A percentile compares a stretch with the other conserved stretches of the same genome.
Evolutionary conservation across 495 filamentous ascomycete genomes (phyloP).

Genomic region (Tetracladium marchalianum): DNA sequence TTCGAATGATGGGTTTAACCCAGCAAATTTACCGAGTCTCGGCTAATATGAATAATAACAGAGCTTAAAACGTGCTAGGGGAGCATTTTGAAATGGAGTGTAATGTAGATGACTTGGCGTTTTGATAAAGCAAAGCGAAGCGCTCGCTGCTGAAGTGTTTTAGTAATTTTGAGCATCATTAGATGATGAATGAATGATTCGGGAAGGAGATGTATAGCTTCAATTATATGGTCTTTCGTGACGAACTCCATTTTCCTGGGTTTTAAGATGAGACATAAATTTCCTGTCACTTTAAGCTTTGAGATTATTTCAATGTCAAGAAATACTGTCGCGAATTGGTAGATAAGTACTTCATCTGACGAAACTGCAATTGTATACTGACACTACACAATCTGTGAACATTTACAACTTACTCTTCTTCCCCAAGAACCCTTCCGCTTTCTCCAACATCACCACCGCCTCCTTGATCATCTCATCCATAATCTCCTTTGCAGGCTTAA

Average conservation of each 20-base stretch:
- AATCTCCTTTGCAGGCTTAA: constrained; percentile 74
- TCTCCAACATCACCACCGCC: constrained; percentile 58
- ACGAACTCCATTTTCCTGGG: no score
- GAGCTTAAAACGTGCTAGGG: background rate
- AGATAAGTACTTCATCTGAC: no score
- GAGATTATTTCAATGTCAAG: no score
- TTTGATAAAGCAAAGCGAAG: constrained; percentile 22
- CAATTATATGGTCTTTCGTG: no score
- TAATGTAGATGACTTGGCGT: constrained; percentile 11
- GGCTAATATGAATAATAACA: background rate
- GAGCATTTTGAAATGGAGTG: constrained; percentile 1
- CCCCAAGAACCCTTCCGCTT: constrained; percentile 39
- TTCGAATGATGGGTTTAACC: constrained; percentile 10
- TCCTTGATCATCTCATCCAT: constrained; percentile 79
- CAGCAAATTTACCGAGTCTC: constrained; percentile 19
- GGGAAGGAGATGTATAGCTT: no score
- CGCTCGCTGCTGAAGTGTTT: constrained; percentile 19
- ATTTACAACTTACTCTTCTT: constrained; percentile 32
- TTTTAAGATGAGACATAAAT: no score
- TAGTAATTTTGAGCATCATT: background rate
- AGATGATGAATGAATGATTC: no score
- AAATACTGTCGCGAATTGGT: no score
- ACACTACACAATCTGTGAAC: no score
- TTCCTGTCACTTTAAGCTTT: no score
- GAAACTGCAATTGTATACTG: no score